Conservation (phyloP, 495 filamentous ascomycete genomes). For the Penicillium nucicola region DNA sequence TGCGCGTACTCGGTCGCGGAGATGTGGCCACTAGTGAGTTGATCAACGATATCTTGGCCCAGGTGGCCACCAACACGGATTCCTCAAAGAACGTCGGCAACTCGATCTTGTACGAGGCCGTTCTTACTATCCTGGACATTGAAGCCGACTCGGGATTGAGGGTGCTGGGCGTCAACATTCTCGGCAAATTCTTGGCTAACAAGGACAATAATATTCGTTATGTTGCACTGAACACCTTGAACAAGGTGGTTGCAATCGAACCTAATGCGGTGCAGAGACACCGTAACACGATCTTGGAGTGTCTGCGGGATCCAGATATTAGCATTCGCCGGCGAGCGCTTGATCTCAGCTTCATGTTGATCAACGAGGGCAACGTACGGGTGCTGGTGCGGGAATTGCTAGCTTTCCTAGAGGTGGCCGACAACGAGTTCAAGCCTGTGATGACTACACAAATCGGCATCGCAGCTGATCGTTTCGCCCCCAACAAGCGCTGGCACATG, state of each 20-base stretch:
- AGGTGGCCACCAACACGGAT: constrained; percentile 97
- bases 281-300: constrained; percentile 95
- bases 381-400: constrained; percentile 89
- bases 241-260: constrained; percentile 97
- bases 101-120: constrained; percentile 95
- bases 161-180: constrained; percentile 94
- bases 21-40: constrained; percentile 89
- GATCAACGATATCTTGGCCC: constrained; percentile 97
- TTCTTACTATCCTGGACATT: constrained; percentile 95
- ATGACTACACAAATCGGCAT: constrained; percentile 98
- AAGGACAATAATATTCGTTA: constrained; percentile 99
- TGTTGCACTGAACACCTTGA: constrained; percentile 92
- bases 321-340: constrained; percentile 92
- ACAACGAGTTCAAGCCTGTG: constrained; percentile 96
- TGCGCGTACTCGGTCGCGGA: constrained; percentile 82
- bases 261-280: constrained; percentile 97
- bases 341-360: constrained; percentile 94
- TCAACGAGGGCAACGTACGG: constrained; percentile 93
- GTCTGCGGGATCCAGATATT: constrained; percentile 96
- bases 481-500: constrained; percentile 96
- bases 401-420: constrained; percentile 92
- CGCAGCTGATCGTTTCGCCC: constrained; percentile 91
- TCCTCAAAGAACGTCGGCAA: constrained; percentile 98
- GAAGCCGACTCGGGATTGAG: constrained; percentile 93
- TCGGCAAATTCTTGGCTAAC: constrained; percentile 96